Base-by-base conservation (phyloP, 2,329 filamentous ascomycete species). In the Epichloe coenophiala region DNA sequence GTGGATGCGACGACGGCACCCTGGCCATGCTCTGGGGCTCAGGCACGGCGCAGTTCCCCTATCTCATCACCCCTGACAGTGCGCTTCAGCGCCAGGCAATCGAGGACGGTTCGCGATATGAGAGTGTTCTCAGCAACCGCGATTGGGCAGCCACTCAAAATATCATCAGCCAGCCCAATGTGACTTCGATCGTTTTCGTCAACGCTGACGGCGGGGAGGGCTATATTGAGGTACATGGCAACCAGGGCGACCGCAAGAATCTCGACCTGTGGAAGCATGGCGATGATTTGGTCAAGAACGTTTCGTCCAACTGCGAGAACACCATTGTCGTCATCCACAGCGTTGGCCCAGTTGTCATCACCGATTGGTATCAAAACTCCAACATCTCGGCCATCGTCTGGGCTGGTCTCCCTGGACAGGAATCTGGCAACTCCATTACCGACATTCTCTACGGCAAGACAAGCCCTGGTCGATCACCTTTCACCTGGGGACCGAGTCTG, bases 291-390 rank as follows among this genome's bases (percentile, higher is more conserved):
- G 86, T 97, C 68, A 77, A 85, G 67, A 88, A 85, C 45, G 87
- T 95, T 11, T 82, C 88, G 1, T 74, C 81, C 7, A 63, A 81
- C 54, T 90, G 84, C 73, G 81, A 84, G 70, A 95, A 96, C 75
- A 95, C 89, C 12, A 84, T 97, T 53, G 87, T 97, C 15, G 80
- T 96, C 51, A 84, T 97, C 53, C 91, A 97, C 71, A 88, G 86
- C 1, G 79, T 83, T 3, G 89, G 89, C 0, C 81, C 90, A 1
- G 86, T 94, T 4, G 70, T 94, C 1, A 68, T 96, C 23, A 79
- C 81, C 12, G 78, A 87, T 9, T 91, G 82, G 75, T 82, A 86
- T 59, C 69, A 86, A 48, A 82, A 81, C 65, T 77, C 80, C 37
- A 95, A 95, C 65, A 75, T 95, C 46, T 89, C 86, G 1, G 88